Evolutionary conservation across 305 asterid species (phyloP).

Genomic region (Solanum chacoense): DNA sequence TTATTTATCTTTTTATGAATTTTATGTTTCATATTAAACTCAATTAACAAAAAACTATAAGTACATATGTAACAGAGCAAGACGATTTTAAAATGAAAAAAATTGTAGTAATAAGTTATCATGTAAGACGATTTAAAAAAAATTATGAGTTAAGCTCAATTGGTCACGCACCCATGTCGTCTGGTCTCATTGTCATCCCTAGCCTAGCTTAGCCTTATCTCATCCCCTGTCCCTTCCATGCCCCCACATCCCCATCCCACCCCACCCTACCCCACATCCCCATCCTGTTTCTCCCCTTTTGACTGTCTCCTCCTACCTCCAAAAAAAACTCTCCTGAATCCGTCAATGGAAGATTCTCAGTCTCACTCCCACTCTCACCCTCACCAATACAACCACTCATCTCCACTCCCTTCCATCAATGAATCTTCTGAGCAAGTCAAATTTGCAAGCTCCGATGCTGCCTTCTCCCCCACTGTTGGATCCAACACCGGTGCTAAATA

Average conservation of each 20-base stretch:
- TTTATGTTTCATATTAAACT: no score
- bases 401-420: neutral
- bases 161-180: no score
- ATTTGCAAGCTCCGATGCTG: constrained; percentile 5
- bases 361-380: constrained; percentile 21
- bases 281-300: neutral
- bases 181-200: neutral
- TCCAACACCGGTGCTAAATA: constrained; percentile 39
- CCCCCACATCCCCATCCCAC: neutral
- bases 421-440: constrained; percentile 15
- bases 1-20: no score
- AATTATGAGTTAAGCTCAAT: neutral
- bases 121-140: no score
- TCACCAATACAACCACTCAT: constrained; percentile 3
- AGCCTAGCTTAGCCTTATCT: neutral
- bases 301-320: constrained; percentile 1
- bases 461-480: neutral
- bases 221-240: neutral
- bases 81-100: no score
- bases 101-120: no score
- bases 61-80: no score
- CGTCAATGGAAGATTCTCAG: constrained; percentile 48
- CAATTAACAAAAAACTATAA: no score
- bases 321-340: neutral
- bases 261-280: neutral